Base-by-base conservation (phyloP, 2,329 filamentous ascomycete species). In the Thelonectria rubi region DNA sequence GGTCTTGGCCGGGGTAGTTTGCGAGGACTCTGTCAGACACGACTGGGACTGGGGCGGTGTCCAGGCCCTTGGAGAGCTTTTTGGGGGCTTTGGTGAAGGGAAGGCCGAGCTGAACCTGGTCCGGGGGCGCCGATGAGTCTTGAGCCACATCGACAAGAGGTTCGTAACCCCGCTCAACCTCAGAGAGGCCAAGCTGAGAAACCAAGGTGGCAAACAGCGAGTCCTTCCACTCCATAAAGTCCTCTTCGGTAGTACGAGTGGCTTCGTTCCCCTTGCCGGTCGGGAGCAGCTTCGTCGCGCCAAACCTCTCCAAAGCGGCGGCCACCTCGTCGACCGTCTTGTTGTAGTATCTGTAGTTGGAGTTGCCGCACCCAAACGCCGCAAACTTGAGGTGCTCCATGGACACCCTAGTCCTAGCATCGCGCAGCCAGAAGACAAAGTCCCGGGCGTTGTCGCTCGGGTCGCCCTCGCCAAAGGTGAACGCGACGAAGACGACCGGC, bases 171-270 rank as follows among this genome's bases (percentile, higher is more conserved):
- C 17, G 18, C 30, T 58, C 59, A 8, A 53, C 54, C 32, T 62
- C 54, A 3, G 39, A 20, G 17, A 62, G 40, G 17, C 59, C 59
- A 12, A 52, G 54, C 10, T 58, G 42, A 21, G 54, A 20, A 17
- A 47, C 59, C 24, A 62, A 32, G 3, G 55, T 46, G 5, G 39
- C 14, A 15, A 58, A 58, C 1, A 62, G 32, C 12, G 10, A 32
- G 14, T 58, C 60, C 9, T 62, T 62, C 60, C 60, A 62, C 26
- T 58, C 55, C 32, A 55, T 40, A 34, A 62, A 62, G 17, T 62
- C 55, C 15, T 62, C 60, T 10, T 62, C 60, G 1, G 55, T 58
- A 1, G 60, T 62, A 3, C 60, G 45, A 14, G 60, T 62, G 3
- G 55, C 60, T 14, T 62, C 60, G 18, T 62, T 58, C 8, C 59